Evolutionary conservation across 75 land plant species (phyloP), one percentile per base, ranked within the genome.

Genomic region (Selaginella tamariscina): DNA sequence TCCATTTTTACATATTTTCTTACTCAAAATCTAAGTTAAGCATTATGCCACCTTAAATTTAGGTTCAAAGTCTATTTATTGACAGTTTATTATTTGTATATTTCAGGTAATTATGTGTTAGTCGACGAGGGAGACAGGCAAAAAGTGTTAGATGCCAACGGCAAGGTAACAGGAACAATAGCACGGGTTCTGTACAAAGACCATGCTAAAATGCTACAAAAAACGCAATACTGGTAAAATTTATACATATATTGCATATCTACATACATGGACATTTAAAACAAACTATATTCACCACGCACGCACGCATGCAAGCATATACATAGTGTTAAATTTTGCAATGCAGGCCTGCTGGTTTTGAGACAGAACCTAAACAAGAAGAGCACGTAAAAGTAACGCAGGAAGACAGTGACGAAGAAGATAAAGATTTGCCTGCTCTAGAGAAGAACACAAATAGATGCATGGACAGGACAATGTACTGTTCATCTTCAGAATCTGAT

Each of bases 91-190:
- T 39, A 5, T 39, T 39, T 39, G 49, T 15, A 5, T 39, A 15
- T 39, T 20, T 20, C 66, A 88, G 97, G 95, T 9, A 92, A 70
- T 68, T 84, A 80, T 77, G 86, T 92, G 24, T 78, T 92, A 54
- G 88, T 89, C 30, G 90, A 92, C 60, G 95, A 71, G 65, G 80
- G 73, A 63, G 88, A 92, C n/a, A 74, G 79, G 56, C 82, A 82
- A 28, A 78, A 86, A 65, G 89, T 87, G 18, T 31, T 82, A 20
- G 90, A 89, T 67, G 80, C 82, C 33, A 91, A 91, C 18, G 77
- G 77, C 68, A 89, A 92, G 68, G 86, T 89, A 27, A 81, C 87
- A 11, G 88, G 90, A 23, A 83, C 84, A 2, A 84, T 92, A 55
- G 67, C 79, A 15, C 87, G 77, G 54, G 97, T 92, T 64, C 86